phyloP scores from a whole-genome alignment of 768 basidiomycete genomes.

The Rhodotorula paludigena region DNA sequence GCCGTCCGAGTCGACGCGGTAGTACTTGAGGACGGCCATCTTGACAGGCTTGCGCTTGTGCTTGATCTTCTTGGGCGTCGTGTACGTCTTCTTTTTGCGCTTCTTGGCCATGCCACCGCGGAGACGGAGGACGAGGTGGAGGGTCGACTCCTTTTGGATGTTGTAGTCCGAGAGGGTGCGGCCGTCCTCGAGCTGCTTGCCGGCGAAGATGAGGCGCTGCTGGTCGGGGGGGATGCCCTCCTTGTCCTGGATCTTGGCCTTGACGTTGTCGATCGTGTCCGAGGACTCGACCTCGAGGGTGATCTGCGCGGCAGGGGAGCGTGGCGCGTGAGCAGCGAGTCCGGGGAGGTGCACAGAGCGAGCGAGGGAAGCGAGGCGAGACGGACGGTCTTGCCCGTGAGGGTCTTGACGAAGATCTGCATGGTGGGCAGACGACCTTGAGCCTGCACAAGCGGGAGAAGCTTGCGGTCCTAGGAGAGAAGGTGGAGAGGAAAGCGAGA shows the following conservation, averaged over 20 bases:
- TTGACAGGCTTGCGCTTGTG: constrained; percentile 94
- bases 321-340: background rate
- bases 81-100: constrained; percentile 72
- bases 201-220: constrained; percentile 97
- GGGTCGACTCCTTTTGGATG: constrained; percentile 99
- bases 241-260: constrained; percentile 92
- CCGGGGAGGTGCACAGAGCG: background rate
- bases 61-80: constrained; percentile 64
- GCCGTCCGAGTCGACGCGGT: constrained; percentile 81
- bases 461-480: constrained; percentile 15
- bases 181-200: constrained; percentile 99
- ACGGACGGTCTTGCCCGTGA: constrained; percentile 99
- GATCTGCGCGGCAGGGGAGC: constrained; percentile 59
- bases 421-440: constrained; percentile 50
- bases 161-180: constrained; percentile 92
- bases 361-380: constrained; percentile 55
- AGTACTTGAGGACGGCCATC: constrained; percentile 99
- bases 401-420: constrained; percentile 93
- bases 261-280: constrained; percentile 89
- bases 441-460: constrained; percentile 17
- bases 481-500: background rate
- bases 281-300: constrained; percentile 88
- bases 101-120: constrained; percentile 99
- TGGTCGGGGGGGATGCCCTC: constrained; percentile 90
- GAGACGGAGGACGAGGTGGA: constrained; percentile 93